Evolutionary conservation across 768 basidiomycete species (phyloP).

Genomic region (Pisolithus marmoratus): DNA sequence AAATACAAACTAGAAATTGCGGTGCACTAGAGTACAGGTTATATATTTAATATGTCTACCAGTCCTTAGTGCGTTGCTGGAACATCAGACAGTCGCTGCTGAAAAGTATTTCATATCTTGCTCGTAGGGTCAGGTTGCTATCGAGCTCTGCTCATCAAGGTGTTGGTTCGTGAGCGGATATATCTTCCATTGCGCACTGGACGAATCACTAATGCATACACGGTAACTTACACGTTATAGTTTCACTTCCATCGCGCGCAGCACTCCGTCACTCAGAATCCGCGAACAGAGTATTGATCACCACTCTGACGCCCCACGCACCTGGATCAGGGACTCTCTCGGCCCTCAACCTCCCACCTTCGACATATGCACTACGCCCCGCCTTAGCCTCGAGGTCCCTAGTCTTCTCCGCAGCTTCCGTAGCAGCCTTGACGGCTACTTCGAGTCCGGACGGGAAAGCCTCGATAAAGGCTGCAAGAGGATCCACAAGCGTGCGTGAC

Average conservation of each 20-base stretch:
- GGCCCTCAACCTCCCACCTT: constrained; percentile 54
- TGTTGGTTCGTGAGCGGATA: too few species aligned
- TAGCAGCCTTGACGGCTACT: constrained; percentile 54
- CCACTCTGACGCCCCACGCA: constrained; percentile 82
- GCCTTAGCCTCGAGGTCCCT: constrained; percentile 76
- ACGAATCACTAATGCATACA: not conserved
- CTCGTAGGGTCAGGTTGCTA: too few species aligned
- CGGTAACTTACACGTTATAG: too few species aligned
- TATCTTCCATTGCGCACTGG: too few species aligned
- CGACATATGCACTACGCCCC: constrained; percentile 85
- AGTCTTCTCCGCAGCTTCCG: constrained; percentile 67
- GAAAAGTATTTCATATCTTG: too few species aligned
- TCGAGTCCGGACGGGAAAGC: constrained; percentile 32
- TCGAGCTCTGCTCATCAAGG: too few species aligned
- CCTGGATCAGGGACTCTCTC: constrained; percentile 79
- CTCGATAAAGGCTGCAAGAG: constrained; percentile 70
- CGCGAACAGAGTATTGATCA: constrained; percentile 51
- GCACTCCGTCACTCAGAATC: not conserved
- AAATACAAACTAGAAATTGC: too few species aligned
- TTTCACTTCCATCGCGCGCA: too few species aligned
- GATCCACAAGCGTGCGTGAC: constrained; percentile 90
- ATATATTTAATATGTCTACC: too few species aligned
- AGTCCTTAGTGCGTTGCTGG: too few species aligned
- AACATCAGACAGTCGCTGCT: too few species aligned
- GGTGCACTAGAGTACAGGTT: too few species aligned